Evolutionary conservation across 139 green algal genomes (phyloP), one percentile per base, ranked within the genome.

Genomic region (Auxenochlorella pyrenoidosa): DNA sequence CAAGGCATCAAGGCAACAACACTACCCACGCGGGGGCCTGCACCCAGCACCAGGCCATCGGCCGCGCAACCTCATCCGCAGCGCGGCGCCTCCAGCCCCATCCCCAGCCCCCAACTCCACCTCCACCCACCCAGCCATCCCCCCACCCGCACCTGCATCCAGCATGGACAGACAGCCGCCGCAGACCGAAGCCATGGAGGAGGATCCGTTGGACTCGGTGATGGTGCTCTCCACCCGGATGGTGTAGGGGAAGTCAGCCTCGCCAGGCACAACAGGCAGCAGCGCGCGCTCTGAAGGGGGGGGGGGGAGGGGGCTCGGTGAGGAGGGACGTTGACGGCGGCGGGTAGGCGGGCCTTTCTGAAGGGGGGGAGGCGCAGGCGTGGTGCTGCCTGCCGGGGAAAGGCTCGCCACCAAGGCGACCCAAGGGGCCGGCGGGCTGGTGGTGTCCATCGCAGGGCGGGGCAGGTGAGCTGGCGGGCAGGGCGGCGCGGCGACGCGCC

Each of bases 161-260:
- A 96, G 47, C 90, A 99, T 94, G 44, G 98, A 93, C 16, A 99
- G 91, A 91, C 93, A 98, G 54, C 95, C 98, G 28, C 96, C 97
- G 82, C 98, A 99, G 32, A 99, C 98, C 4, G 95, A 97, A 10
- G 97, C 98, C 98, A 99, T 99, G 80, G 92, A 96, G 87, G 89
- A 96, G 63, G 93, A 97, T n/a, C 98, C 98, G 89, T 99, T 99
- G 93, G 87, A 95, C 91, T 99, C 98, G 5, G 98, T 99, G 87
- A 99, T 98, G 75, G 93, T 99, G 91, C 87, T 96, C 92, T 99
- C 98, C 72, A 99, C 87, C 0, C 97, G 90, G 6, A 99, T 94
- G 13, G 92, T 94, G 89, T 97, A 98, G 13, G 96, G 96, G 88
- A 99, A 98, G 1, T 89, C 90, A 2, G 85, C 75, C 82, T 92